Conservation (phyloP, 495 filamentous ascomycete genomes). For the Penicillium coprophilum region DNA sequence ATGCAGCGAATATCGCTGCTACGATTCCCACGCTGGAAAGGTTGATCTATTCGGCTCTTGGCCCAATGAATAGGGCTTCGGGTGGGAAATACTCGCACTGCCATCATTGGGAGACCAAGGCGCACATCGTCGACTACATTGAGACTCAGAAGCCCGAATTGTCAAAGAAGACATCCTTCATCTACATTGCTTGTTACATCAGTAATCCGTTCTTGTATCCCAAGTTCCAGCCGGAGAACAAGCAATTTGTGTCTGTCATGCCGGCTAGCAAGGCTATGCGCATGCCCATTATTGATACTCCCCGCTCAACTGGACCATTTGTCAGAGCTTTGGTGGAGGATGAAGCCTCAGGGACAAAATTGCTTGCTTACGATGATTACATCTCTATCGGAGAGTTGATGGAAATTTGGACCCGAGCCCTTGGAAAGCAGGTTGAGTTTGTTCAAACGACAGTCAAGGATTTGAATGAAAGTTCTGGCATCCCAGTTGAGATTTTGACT, state of each 20-base stretch:
- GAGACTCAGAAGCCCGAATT: constrained; percentile 25
- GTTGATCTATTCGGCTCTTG: constrained; percentile 44
- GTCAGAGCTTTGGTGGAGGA: constrained; percentile 44
- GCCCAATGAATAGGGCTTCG: constrained; percentile 31
- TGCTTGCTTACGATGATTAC: constrained; percentile 46
- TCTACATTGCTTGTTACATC: constrained; percentile 36
- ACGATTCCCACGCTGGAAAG: constrained; percentile 45
- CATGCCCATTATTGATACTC: constrained; percentile 41
- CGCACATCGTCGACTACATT: constrained; percentile 39
- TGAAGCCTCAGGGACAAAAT: constrained; percentile 36
- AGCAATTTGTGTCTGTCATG: constrained; percentile 28
- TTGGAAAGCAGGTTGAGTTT: constrained; percentile 31
- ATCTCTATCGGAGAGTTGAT: constrained; percentile 31
- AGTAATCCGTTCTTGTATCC: constrained; percentile 37
- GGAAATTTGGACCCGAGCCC: constrained; percentile 32
- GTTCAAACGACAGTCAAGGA: constrained; percentile 28
- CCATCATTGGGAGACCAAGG: constrained; percentile 43
- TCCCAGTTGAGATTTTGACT: constrained; percentile 40
- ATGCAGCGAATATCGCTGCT: constrained; percentile 50
- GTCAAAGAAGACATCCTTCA: constrained; percentile 30
- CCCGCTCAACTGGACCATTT: constrained; percentile 39
- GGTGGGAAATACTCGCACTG: constrained; percentile 39
- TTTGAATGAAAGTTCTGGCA: constrained; percentile 35
- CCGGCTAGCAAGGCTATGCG: constrained; percentile 24
- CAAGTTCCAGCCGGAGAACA: constrained; percentile 21